phyloP scores from a whole-genome alignment of 306 rosid species.

The Dryas alaskensis region DNA sequence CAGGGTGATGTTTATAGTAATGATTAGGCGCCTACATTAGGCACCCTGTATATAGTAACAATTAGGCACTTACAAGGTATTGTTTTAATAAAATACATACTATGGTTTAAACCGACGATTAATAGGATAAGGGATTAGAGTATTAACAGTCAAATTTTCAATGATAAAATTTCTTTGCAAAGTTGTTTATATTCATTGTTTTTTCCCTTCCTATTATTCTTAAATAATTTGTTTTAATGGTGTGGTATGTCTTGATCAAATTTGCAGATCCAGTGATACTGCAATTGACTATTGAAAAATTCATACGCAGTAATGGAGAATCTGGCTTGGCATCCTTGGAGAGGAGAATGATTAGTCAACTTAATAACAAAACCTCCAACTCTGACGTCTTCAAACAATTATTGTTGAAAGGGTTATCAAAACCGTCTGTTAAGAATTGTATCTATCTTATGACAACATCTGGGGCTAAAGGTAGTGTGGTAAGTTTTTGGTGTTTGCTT shows the following conservation, averaged over 20 bases:
- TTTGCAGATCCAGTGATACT: constrained; percentile 62
- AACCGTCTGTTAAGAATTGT: constrained; percentile 80
- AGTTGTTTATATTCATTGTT: background rate
- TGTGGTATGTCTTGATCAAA: constrained; percentile 8
- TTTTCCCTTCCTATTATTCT: background rate
- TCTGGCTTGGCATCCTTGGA: constrained; percentile 80
- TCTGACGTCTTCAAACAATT: constrained; percentile 69
- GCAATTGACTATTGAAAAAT: constrained; percentile 72
- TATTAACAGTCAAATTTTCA: no score
- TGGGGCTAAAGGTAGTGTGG: constrained; percentile 95
- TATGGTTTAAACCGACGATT: no score
- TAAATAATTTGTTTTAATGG: background rate
- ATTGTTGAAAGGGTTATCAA: constrained; percentile 64
- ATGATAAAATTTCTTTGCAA: background rate
- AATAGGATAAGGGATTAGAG: no score
- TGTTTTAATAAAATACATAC: no score
- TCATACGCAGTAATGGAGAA: constrained; percentile 73
- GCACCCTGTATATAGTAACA: no score
- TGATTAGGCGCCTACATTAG: no score
- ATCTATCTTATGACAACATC: constrained; percentile 97
- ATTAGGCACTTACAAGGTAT: no score
- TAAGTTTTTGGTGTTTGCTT: constrained; percentile 37
- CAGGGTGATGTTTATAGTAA: no score
- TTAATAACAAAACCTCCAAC: constrained; percentile 70
- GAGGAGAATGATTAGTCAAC: constrained; percentile 74